phyloP scores from a whole-genome alignment of 176 grass and related monocot genomes.

The Dendrocalamus sinicus region DNA sequence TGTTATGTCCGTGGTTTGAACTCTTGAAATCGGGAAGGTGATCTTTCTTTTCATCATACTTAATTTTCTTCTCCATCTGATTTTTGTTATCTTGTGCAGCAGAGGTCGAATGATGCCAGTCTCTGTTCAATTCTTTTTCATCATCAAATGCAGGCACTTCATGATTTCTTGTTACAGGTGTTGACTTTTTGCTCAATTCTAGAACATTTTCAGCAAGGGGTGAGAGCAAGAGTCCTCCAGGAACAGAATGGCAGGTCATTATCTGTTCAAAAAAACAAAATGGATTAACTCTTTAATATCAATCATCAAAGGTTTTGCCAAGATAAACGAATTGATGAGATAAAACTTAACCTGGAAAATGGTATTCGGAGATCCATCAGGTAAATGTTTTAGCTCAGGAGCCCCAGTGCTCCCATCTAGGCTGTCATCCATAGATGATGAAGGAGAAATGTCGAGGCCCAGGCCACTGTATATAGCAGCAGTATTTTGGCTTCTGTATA shows the following conservation, averaged over 20 bases:
- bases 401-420: slow-evolving; percentile 41
- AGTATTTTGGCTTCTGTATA: slow-evolving; percentile 70
- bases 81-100: slow-evolving; percentile 33
- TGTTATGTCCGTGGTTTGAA: slow-evolving; percentile 40
- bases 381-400: slow-evolving; percentile 31
- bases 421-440: slow-evolving; percentile 62
- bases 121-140: slow-evolving; percentile 15
- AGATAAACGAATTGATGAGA: slow-evolving; percentile 6
- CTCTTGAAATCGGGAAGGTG: slow-evolving; percentile 11
- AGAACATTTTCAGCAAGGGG: slow-evolving; percentile 57
- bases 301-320: not conserved
- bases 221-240: slow-evolving; percentile 60
- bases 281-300: slow-evolving; percentile 31
- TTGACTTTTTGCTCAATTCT: slow-evolving; percentile 49
- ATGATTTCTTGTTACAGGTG: slow-evolving; percentile 33
- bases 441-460: slow-evolving; percentile 76
- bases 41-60: slow-evolving; percentile 43
- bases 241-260: slow-evolving; percentile 64
- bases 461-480: slow-evolving; percentile 75
- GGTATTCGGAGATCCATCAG: slow-evolving; percentile 53
- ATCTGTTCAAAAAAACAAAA: slow-evolving; percentile 56
- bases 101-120: slow-evolving; percentile 8
- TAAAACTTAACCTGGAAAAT: slow-evolving; percentile 62
- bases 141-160: slow-evolving; percentile 34
- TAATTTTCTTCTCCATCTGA: slow-evolving; percentile 44